Percentiles rank a stretch among this genome's conserved stretches.
Evolutionary conservation across 2,329 filamentous ascomycete genomes (phyloP).

Genomic region (Colletotrichum sidae): DNA sequence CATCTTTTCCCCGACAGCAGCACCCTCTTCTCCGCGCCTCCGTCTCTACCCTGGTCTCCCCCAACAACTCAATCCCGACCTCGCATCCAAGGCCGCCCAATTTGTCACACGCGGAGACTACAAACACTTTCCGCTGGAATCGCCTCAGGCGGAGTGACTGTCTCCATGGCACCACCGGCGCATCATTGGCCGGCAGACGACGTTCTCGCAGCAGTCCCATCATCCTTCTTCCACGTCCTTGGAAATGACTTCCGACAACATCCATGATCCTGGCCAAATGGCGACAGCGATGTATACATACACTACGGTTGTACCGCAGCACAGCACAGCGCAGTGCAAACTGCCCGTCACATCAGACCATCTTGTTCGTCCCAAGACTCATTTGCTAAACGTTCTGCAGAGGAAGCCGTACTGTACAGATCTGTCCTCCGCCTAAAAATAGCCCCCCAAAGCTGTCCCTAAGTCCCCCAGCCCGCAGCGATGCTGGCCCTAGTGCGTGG

Average conservation of each 20-base stretch:
- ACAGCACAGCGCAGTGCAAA: neutral
- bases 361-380: constrained; percentile 27
- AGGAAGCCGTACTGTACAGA: neutral
- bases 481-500: neutral
- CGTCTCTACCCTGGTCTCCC: constrained; percentile 19
- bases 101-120: too few relatives aligned
- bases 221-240: constrained; percentile 31
- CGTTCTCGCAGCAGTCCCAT: constrained; percentile 17
- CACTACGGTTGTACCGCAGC: too few relatives aligned
- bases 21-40: constrained; percentile 17
- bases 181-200: constrained; percentile 15
- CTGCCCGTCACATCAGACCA: constrained; percentile 28
- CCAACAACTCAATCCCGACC: constrained; percentile 32
- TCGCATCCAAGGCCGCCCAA: constrained; percentile 2
- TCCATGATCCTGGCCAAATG: constrained; percentile 10
- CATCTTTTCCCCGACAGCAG: constrained; percentile 8
- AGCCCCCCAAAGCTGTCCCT: constrained; percentile 13
- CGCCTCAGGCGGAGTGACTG: neutral
- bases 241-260: constrained; percentile 3
- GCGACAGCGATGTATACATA: neutral
- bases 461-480: neutral
- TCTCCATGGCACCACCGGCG: constrained; percentile 1
- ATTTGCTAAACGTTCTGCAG: neutral
- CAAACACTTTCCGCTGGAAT: neutral
- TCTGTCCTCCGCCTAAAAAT: constrained; percentile 27